These are phyloP conservation scores for Noccaea caerulescens DNA, from an alignment of 345 rosid species.

Conservation along the genomic window DNA sequence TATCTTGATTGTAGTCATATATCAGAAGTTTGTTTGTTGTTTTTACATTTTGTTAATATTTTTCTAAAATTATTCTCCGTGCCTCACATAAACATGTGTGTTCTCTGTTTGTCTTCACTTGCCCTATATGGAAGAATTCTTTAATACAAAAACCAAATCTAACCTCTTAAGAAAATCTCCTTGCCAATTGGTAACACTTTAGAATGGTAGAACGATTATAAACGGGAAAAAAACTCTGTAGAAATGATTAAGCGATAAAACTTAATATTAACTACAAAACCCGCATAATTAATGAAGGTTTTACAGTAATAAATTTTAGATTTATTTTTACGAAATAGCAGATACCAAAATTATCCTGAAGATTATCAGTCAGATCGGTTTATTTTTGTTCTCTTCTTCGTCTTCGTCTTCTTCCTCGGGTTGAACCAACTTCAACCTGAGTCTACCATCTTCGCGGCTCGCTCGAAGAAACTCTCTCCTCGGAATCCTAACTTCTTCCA, in stretches of 20 bases:
- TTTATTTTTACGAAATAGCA: not conserved
- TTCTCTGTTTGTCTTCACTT: conserved; percentile 9
- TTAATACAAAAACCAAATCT: not conserved
- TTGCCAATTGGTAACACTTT: conserved; percentile 2
- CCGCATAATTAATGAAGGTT: conserved; percentile 21
- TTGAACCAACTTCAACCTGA: conserved; percentile 73
- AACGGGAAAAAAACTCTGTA: not conserved
- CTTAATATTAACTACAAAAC: conserved; percentile 7
- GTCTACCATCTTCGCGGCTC: conserved; percentile 76
- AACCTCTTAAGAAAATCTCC: not conserved
- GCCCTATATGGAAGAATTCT: not conserved
- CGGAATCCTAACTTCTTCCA: conserved; percentile 74
- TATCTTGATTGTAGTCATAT: too few species aligned
- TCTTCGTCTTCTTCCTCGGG: conserved; percentile 51
- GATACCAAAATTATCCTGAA: conserved; percentile 2
- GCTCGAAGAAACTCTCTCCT: conserved; percentile 76
- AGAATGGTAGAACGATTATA: not conserved
- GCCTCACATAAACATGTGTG: conserved; percentile 5
- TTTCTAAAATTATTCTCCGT: not conserved
- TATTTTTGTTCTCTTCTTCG: conserved; percentile 20
- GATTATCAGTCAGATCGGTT: conserved; percentile 11
- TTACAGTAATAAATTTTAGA: not conserved
- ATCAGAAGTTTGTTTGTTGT: not conserved
- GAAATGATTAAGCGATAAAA: not conserved
- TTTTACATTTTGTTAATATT: not conserved